Base-by-base conservation (phyloP, 768 basidiomycete species). In the Heimioporus sp. region DNA sequence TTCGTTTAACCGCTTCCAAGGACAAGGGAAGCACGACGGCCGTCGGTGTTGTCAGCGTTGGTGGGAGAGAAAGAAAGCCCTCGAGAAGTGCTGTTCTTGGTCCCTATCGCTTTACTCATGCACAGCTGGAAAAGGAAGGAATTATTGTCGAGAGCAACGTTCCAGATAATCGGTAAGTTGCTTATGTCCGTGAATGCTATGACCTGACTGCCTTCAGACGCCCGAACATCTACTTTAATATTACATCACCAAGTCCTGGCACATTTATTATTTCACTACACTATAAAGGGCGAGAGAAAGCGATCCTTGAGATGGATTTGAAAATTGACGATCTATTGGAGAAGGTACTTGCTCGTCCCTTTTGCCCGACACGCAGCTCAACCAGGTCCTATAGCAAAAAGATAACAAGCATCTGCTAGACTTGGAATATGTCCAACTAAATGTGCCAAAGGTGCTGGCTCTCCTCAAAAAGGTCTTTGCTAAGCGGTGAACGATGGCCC, bases 61-160 rank as follows among this genome's bases (percentile, higher is more conserved):
- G 92, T 32, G 97, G 96, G 42, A 97, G 98, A 74, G 97, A 98
- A 79, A 93, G 93, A 79, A 98, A 96, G 71, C 84, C 83, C 42
- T 66, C 77, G 34, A 95, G 97, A 74, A 81, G 85, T 17, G 84
- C 88, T 38, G 87, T 92, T 10, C 82, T 96, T 38, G 97, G 97
- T 6, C 97, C 97, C 11, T 98, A 97, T 72, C 82, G 97, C 55
- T 99, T 97, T 64, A 98, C 97, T 3, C 97, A 99, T 67, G 92
- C 92, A 21, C 97, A 98, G 68, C 74, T 99, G 59, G 97, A 99
- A 77, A 98, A 98, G 73, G 97, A 98, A 73, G 95, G 95, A 12
- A 95, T 99, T 64, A 98, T 99, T 64, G 92, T 98, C 44, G 95
- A 98, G 71, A 98, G 95, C 66, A 98, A 98, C 70, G 97, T 99